phyloP scores from a whole-genome alignment of 176 grass and related monocot species.

The Zea luxurians region DNA sequence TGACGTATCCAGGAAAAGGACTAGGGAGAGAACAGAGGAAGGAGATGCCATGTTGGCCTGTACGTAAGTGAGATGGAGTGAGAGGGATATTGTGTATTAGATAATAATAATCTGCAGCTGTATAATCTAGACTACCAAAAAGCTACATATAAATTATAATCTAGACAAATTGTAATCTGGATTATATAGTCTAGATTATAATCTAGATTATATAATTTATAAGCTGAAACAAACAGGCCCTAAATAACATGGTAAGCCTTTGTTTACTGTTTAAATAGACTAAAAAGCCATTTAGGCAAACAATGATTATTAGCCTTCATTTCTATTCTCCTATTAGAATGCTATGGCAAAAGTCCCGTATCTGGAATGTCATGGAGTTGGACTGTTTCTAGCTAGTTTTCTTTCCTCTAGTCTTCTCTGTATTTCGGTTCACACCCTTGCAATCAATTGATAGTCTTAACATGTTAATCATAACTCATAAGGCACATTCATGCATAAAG shows the following conservation, averaged over 20 bases:
- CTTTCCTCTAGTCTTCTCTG: neutral
- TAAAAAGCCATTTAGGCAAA: neutral
- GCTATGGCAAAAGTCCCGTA: neutral
- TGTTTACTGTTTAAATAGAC: neutral
- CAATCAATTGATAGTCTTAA: neutral
- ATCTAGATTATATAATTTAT: no score
- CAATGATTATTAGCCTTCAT: neutral
- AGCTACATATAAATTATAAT: no score
- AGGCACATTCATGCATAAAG: constrained; percentile 7
- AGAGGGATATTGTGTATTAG: no score
- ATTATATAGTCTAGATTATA: no score
- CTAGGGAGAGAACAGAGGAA: no score
- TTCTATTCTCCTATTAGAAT: constrained; percentile 24
- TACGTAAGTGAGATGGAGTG: no score
- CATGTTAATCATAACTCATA: neutral
- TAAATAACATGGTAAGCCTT: neutral
- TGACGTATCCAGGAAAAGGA: no score
- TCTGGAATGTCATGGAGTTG: constrained; percentile 12
- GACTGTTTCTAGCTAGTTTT: neutral
- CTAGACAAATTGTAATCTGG: no score
- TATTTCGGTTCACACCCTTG: neutral
- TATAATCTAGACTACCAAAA: no score
- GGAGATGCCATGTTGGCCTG: no score
- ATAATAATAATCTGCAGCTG: no score
- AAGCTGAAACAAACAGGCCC: no score